phyloP scores from a whole-genome alignment of 2,329 filamentous ascomycete species.

The Bipolaris sorokiniana region DNA sequence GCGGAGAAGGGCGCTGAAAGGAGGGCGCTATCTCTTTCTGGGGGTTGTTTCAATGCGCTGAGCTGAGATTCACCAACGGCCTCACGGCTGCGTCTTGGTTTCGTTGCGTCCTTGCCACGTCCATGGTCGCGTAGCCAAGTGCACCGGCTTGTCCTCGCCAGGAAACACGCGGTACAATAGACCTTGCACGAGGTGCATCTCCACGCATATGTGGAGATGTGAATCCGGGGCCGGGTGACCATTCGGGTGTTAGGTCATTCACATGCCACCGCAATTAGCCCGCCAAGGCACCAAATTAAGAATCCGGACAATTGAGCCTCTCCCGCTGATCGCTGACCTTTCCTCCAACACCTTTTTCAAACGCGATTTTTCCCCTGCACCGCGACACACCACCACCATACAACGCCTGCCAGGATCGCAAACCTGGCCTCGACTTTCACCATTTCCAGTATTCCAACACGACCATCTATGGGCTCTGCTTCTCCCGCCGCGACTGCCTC shows the following conservation, averaged over 20 bases:
- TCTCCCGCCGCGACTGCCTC: constrained; percentile 41
- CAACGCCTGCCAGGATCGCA: constrained; percentile 33
- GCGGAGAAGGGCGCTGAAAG: not conserved
- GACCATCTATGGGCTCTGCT: constrained; percentile 56
- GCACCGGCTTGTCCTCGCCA: not conserved
- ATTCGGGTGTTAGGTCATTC: constrained; percentile 28
- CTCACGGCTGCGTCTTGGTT: constrained; percentile 1
- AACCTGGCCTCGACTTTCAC: constrained; percentile 38
- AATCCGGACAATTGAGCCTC: constrained; percentile 29
- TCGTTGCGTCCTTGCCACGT: not conserved
- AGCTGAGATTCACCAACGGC: not conserved
- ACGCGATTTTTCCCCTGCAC: constrained; percentile 21
- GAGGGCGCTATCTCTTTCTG: constrained; percentile 1
- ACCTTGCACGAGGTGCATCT: constrained; percentile 11
- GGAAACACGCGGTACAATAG: constrained; percentile 4
- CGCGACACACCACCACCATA: constrained; percentile 21
- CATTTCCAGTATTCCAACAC: constrained; percentile 29
- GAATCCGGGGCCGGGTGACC: constrained; percentile 23
- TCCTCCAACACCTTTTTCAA: constrained; percentile 22
- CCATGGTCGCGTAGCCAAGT: not conserved
- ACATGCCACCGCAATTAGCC: constrained; percentile 27
- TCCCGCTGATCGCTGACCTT: constrained; percentile 25
- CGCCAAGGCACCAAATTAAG: constrained; percentile 33
- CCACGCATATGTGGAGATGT: constrained; percentile 16
- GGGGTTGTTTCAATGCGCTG: not conserved